Evolutionary conservation across 2,329 filamentous ascomycete species (phyloP), one percentile per base, ranked within the genome.

Genomic region (Epichloe sp.): DNA sequence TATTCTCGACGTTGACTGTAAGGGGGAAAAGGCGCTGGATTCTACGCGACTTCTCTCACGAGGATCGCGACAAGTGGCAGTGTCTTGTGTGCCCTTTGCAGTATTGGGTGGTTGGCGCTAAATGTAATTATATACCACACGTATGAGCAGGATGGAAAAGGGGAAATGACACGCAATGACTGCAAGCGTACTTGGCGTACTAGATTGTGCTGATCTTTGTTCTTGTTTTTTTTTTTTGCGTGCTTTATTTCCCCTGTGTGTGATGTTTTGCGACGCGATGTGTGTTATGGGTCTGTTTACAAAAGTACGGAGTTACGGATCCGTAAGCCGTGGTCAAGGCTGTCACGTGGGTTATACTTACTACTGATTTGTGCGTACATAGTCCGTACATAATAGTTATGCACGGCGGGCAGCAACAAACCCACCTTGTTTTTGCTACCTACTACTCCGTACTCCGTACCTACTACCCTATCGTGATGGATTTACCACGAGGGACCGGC

Each of bases 91-190:
- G 35, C 48, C 36, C 26, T 52, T 38, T 31, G 31, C 42, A 12
- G 43, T 47, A 19, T 11, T 41, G 17, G 37, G 4, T 15, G 47
- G 10, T n/a, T 40, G 50, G 36, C 49, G 41, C 54, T 36, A 56
- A 26, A 43, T 56, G 54, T 54, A 53, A 55, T 52, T 48, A 50
- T 52, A 53, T 53, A 52, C 51, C 51, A 50, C 47, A 50, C n/a
- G 49, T 42, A 35, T 50, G 7, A 19, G 42, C 34, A 12, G 38
- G 23, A 44, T 37, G 17, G 44, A 4, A 11, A 19, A 38, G 21
- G 35, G 35, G 44, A 49, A 52, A 52, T 50, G 49, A 52, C 31
- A 52, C 49, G n/a, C 31, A 48, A 50, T 47, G 47, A 50, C 44
- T 51, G 8, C 19, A 17, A 23, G 7, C 17, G n/a, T 12, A 19